Base-by-base conservation (phyloP, 345 rosid genomes). In the Eucalyptus albens region DNA sequence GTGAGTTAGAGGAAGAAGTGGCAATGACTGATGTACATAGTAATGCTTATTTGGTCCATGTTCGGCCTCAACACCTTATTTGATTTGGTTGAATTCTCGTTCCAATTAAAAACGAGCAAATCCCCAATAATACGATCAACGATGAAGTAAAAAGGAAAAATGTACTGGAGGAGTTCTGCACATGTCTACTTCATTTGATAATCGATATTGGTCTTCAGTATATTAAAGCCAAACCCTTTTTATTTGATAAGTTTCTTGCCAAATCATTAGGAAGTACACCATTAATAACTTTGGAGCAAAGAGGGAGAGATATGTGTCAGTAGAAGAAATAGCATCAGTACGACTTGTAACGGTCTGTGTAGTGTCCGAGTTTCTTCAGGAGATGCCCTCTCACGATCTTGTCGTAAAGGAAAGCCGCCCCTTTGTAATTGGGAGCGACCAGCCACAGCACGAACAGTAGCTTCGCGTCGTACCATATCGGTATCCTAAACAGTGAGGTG, bases 401-500 rank as follows among this genome's bases (percentile, higher is more conserved):
- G 16, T 95, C 94, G 50, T 97, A 96, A 29, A 97, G 89, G 69
- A 93, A 97, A 91, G 98, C 96, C 59, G 99, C 98, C 14, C 98
- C 99, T 92, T 94, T 92, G 88, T 92, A 94, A 86, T 92, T 96
- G 4, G 99, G 99, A 17, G 93, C 88, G 42, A 95, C 99, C 91
- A 97, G 91, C 99, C 99, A 97, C n/a, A 95, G 93, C 87, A 89
- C 93, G 1, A 96, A 86, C 86, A 93, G 86, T 80, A 97, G 72
- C 92, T 97, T 97, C 93, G 89, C 91, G 2, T 96, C 89, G 90
- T 96, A 96, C 98, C 99, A 97, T 33, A 96, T 92, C 2, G 99
- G 98, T 69, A 97, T 93, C 99, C 99, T 97, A 44, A 77, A 37
- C 47, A 40, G 24, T 8, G 47, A 37, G 8, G 29, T 7, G 29